Percentiles rank a stretch among this genome's conserved stretches.
Conservation (phyloP, 495 filamentous ascomycete species). For the Neurospora tetrasperma region DNA sequence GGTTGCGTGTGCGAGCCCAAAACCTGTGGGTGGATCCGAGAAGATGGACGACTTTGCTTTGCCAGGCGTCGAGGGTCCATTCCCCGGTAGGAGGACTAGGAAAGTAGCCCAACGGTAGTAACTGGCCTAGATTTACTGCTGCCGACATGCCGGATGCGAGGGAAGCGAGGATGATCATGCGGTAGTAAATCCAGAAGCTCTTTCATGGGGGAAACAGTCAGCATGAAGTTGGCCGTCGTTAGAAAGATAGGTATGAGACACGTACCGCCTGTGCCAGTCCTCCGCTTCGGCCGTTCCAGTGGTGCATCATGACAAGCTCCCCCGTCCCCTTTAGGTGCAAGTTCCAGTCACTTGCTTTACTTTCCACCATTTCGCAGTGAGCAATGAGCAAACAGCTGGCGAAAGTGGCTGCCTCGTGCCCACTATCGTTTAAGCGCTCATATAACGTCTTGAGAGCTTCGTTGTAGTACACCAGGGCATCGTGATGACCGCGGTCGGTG, state of each 20-base stretch:
- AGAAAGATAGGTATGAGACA: not conserved
- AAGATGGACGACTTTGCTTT: not conserved
- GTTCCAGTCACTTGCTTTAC: not conserved
- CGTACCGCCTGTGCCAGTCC: not conserved
- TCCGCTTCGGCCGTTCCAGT: not conserved
- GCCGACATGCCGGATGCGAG: not conserved
- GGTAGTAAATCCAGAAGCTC: not conserved
- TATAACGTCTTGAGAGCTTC: not conserved
- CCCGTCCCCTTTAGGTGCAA: not conserved
- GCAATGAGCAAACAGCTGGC: not conserved
- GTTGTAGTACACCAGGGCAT: not conserved
- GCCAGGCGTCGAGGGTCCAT: not conserved
- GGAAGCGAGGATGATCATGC: not conserved
- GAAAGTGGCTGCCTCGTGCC: not conserved
- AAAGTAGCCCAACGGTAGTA: not conserved
- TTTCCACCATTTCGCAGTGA: not conserved
- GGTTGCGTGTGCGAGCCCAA: not conserved
- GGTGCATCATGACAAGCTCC: not conserved
- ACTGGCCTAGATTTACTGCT: not conserved
- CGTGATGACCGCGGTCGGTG: not conserved
- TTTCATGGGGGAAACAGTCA: not conserved
- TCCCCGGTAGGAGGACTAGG: not conserved
- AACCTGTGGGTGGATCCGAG: not conserved
- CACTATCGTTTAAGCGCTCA: not conserved
- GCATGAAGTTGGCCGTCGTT: not conserved